These are phyloP conservation scores for Colletotrichum cordylinicola DNA, from an alignment of 2,329 filamentous ascomycete species.

Conservation along the genomic window DNA sequence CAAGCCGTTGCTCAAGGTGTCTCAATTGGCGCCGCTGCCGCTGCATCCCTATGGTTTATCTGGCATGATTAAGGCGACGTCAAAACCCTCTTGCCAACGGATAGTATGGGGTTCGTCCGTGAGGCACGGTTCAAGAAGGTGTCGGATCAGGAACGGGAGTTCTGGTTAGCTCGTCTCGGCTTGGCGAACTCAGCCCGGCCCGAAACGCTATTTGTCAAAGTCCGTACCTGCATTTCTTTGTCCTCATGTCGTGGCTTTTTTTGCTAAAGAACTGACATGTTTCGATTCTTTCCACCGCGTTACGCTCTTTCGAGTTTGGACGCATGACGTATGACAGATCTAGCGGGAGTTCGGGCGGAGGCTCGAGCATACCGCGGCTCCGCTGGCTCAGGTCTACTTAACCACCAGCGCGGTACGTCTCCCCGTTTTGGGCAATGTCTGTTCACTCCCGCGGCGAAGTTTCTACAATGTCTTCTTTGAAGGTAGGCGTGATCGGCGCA, in stretches of 20 bases:
- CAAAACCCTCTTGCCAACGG: background rate
- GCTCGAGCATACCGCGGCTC: background rate
- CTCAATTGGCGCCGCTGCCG: background rate
- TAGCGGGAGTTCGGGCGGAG: background rate
- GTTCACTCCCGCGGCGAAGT: background rate
- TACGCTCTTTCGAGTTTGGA: background rate
- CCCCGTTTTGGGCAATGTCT: background rate
- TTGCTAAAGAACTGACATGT: background rate
- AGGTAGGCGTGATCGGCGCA: background rate
- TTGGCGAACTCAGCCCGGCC: background rate
- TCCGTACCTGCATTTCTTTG: background rate
- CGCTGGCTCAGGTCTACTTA: background rate
- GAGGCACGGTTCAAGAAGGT: background rate
- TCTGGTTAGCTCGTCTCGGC: conserved; percentile 2
- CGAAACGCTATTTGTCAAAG: background rate
- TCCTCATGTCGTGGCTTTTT: background rate
- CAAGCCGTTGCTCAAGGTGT: background rate
- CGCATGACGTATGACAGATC: background rate
- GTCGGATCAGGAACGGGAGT: conserved; percentile 3
- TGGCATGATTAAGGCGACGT: background rate
- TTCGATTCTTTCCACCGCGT: background rate
- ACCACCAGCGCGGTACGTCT: background rate
- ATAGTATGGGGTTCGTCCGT: background rate
- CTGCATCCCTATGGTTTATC: background rate
- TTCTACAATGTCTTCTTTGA: background rate